Conservation (phyloP, 176 grass and related monocot genomes). For the Leersia perrieri region DNA sequence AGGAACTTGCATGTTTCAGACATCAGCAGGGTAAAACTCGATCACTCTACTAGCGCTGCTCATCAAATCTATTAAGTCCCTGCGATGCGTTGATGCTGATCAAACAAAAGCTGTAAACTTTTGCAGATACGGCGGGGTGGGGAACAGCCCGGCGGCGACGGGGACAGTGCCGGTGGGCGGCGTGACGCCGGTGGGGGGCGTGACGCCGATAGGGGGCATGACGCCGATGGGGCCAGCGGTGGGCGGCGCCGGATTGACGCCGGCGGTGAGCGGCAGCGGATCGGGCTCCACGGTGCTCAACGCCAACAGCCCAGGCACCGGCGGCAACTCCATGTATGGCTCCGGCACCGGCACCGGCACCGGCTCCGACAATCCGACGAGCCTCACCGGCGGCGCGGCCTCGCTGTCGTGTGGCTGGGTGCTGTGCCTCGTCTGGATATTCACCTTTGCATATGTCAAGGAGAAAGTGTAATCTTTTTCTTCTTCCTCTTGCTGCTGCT, state of each 20-base stretch:
- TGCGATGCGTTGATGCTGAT: not conserved
- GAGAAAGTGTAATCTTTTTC: conserved; percentile 34
- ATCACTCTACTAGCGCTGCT: not conserved
- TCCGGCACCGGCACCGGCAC: no score
- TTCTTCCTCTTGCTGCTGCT: not conserved
- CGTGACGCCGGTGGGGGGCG: not conserved
- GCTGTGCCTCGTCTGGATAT: conserved; percentile 50
- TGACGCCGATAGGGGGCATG: conserved; percentile 12
- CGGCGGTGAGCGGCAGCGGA: conserved; percentile 20
- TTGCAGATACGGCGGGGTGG: conserved; percentile 41
- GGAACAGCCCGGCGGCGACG: conserved; percentile 49
- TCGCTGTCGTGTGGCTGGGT: conserved; percentile 38
- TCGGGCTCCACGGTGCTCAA: conserved; percentile 77
- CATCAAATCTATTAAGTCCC: not conserved
- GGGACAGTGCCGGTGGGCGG: conserved; percentile 23
- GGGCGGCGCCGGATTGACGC: no score
- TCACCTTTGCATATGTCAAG: conserved; percentile 52
- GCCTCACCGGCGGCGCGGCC: conserved; percentile 32
- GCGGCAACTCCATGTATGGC: conserved; percentile 55
- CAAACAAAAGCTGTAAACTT: not conserved
- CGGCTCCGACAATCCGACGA: conserved; percentile 45
- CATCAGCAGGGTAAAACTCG: conserved; percentile 59
- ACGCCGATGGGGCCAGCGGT: conserved; percentile 6
- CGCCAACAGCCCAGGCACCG: conserved; percentile 39
- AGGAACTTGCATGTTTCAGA: conserved; percentile 57